Conservation (phyloP, 257 asterid species). For the Gynochthodes officinalis region DNA sequence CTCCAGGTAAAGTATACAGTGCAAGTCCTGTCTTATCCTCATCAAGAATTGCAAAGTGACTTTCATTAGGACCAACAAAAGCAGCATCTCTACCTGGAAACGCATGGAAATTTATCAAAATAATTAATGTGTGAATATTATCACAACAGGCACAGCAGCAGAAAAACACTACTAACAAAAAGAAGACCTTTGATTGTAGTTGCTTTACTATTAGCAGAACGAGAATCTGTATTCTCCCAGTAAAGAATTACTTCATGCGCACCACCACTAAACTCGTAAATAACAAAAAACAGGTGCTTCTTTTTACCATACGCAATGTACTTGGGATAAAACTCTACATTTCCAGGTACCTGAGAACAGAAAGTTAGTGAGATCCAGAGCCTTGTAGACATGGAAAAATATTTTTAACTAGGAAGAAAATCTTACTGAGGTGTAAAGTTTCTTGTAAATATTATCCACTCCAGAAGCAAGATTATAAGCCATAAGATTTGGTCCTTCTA, state of each 20-base stretch:
- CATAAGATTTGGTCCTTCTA: constrained; percentile 90
- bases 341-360: constrained; percentile 71
- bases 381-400: not conserved
- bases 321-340: constrained; percentile 77
- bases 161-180: constrained; percentile 15
- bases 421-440: constrained; percentile 80
- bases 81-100: constrained; percentile 90
- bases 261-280: constrained; percentile 70
- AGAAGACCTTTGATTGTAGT: constrained; percentile 72
- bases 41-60: constrained; percentile 85
- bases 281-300: constrained; percentile 85
- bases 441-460: constrained; percentile 79
- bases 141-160: constrained; percentile 11
- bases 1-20: constrained; percentile 75
- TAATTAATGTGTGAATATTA: not conserved
- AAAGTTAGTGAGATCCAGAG: constrained; percentile 8
- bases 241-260: constrained; percentile 80
- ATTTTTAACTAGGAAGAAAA: not conserved
- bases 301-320: constrained; percentile 71
- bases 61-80: constrained; percentile 81
- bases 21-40: constrained; percentile 91
- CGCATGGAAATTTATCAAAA: constrained; percentile 22
- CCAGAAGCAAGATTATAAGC: constrained; percentile 94
- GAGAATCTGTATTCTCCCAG: constrained; percentile 94
- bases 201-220: constrained; percentile 74